A percentile compares a stretch with the other conserved stretches of the same genome.
These are phyloP conservation scores for Colletotrichum chlorophyti DNA, from an alignment of 2,329 filamentous ascomycete species.

Conservation along the genomic window DNA sequence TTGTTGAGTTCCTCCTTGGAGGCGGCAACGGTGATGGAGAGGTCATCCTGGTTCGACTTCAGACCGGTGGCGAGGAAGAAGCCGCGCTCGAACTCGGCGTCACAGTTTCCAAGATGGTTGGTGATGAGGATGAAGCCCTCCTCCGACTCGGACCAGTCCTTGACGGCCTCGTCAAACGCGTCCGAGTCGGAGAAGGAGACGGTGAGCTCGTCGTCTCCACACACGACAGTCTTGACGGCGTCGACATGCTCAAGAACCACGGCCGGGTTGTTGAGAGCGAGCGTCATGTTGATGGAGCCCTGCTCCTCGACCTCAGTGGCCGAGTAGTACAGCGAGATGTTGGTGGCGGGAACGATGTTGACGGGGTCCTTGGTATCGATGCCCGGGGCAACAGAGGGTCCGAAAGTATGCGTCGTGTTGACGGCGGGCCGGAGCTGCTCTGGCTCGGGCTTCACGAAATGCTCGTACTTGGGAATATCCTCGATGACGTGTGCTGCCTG, in stretches of 20 bases:
- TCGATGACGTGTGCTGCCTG: slow-evolving; percentile 14
- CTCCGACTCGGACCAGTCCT: slow-evolving; percentile 26
- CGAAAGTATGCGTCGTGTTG: slow-evolving; percentile 33
- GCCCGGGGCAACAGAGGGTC: slow-evolving; percentile 16
- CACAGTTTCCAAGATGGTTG: slow-evolving; percentile 49
- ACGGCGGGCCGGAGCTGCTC: slow-evolving; percentile 34
- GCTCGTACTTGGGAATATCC: slow-evolving; percentile 12
- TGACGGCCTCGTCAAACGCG: slow-evolving; percentile 29
- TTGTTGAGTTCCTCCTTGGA: slow-evolving; percentile 39
- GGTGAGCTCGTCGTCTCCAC: slow-evolving; percentile 24
- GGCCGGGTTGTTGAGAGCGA: slow-evolving; percentile 31
- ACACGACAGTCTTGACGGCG: slow-evolving; percentile 26
- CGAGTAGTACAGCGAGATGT: slow-evolving; percentile 30
- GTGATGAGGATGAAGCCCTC: slow-evolving; percentile 46
- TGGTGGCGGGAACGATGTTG: slow-evolving; percentile 30
- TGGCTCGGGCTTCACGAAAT: slow-evolving; percentile 14
- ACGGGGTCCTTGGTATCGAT: slow-evolving; percentile 25
- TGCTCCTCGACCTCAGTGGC: slow-evolving; percentile 11
- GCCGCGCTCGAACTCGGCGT: slow-evolving; percentile 45
- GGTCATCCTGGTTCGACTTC: slow-evolving; percentile 33
- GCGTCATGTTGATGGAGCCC: slow-evolving; percentile 33
- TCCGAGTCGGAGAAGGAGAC: slow-evolving; percentile 29
- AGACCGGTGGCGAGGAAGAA: slow-evolving; percentile 44
- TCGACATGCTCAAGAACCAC: slow-evolving; percentile 32
- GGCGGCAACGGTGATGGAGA: slow-evolving; percentile 40